Conservation (phyloP, 257 asterid species). For the Solanum corneliomulleri region DNA sequence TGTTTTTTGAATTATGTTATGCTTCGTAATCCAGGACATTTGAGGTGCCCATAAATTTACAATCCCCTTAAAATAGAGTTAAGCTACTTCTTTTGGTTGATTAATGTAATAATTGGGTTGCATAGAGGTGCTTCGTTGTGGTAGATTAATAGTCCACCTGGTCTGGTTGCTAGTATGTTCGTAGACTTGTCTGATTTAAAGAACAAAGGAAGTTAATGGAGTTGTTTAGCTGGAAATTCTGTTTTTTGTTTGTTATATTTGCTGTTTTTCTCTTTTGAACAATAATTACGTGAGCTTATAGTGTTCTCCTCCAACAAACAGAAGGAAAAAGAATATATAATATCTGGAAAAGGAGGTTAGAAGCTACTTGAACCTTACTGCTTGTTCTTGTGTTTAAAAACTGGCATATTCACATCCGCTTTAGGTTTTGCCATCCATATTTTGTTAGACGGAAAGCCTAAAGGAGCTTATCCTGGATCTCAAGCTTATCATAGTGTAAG, state of each 20-base stretch:
- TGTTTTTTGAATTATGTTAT: background rate
- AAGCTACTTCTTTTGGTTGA: background rate
- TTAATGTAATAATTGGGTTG: background rate
- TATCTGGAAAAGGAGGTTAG: background rate
- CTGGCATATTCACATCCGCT: background rate
- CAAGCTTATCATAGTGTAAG: background rate
- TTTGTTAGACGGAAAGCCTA: background rate
- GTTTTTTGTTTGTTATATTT: background rate
- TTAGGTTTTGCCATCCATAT: background rate
- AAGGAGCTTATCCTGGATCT: background rate
- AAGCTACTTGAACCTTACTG: background rate
- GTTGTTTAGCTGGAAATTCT: background rate
- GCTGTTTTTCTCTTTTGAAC: background rate
- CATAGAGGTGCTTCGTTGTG: background rate
- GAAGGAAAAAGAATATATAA: background rate
- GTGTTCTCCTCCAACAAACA: background rate
- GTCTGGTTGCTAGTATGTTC: background rate
- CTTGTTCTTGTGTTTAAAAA: background rate
- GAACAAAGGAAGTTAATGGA: background rate
- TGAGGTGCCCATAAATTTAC: background rate
- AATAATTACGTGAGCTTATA: background rate
- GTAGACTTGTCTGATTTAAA: background rate
- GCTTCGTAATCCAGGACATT: background rate
- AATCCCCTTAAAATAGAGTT: background rate
- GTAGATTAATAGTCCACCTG: background rate